Evolutionary conservation across 2,329 filamentous ascomycete species (phyloP).

Genomic region (Botrytis tulipae): DNA sequence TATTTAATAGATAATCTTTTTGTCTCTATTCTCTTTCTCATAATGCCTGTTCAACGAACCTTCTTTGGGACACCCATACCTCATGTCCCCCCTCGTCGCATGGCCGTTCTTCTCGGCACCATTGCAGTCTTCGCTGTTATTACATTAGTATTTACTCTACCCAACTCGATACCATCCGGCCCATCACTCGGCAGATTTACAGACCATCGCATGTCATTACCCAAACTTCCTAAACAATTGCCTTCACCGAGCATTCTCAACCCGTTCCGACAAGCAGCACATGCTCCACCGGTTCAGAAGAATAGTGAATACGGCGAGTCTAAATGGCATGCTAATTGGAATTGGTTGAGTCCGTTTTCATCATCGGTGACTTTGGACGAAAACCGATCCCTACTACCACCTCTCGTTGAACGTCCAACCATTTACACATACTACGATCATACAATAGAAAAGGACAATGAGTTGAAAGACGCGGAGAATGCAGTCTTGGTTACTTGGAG

Average conservation of each 20-base stretch:
- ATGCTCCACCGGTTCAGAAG: slow-evolving; percentile 70
- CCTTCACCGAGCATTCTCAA: slow-evolving; percentile 49
- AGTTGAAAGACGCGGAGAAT: slow-evolving; percentile 69
- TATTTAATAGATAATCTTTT: not conserved
- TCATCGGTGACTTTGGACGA: slow-evolving; percentile 77
- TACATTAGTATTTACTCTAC: slow-evolving; percentile 52
- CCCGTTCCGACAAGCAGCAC: slow-evolving; percentile 67
- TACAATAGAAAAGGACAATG: slow-evolving; percentile 58
- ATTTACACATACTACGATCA: slow-evolving; percentile 92
- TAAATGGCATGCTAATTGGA: slow-evolving; percentile 85
- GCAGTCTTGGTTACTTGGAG: slow-evolving; percentile 83
- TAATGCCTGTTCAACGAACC: slow-evolving; percentile 49
- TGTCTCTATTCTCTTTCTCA: slow-evolving; percentile 18
- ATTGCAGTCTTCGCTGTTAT: slow-evolving; percentile 55
- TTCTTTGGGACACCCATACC: slow-evolving; percentile 51
- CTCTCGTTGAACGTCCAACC: slow-evolving; percentile 64
- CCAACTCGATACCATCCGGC: slow-evolving; percentile 48
- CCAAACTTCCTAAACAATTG: slow-evolving; percentile 45
- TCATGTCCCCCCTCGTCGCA: slow-evolving; percentile 51
- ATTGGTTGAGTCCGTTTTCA: slow-evolving; percentile 88
- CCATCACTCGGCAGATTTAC: slow-evolving; percentile 50
- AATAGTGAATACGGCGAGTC: slow-evolving; percentile 77
- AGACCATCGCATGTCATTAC: slow-evolving; percentile 51
- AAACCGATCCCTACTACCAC: slow-evolving; percentile 78
- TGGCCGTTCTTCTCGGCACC: slow-evolving; percentile 51